Evolutionary conservation across 345 rosid genomes (phyloP).

Genomic region (Boechera stricta): DNA sequence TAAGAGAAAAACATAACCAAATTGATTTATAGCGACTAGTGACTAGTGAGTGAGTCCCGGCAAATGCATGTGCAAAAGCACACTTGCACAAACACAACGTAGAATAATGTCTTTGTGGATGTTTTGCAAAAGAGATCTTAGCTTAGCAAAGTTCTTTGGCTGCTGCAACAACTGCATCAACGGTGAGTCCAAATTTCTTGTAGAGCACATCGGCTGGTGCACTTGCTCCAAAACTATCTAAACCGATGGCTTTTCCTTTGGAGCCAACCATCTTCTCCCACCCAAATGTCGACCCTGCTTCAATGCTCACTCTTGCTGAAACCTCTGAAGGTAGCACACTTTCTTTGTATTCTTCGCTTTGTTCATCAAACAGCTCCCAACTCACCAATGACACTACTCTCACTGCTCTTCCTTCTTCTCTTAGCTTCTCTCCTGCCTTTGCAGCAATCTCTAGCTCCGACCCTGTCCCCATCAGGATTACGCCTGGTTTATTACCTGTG

Average conservation of each 20-base stretch:
- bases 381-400: conserved; percentile 88
- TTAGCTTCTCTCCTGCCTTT: conserved; percentile 75
- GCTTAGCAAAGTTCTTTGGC: conserved; percentile 57
- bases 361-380: conserved; percentile 82
- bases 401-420: conserved; percentile 84
- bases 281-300: conserved; percentile 83
- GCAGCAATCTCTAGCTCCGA: conserved; percentile 88
- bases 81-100: not conserved
- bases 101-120: not conserved
- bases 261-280: conserved; percentile 75
- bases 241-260: conserved; percentile 76
- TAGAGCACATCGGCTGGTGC: conserved; percentile 79
- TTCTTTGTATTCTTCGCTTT: conserved; percentile 72
- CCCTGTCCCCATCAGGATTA: conserved; percentile 87
- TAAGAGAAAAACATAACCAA: not conserved
- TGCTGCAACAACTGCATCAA: conserved; percentile 69
- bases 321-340: conserved; percentile 70
- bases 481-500: conserved; percentile 74
- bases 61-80: not conserved
- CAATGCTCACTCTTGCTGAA: conserved; percentile 79
- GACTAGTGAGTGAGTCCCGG: not conserved
- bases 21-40: not conserved
- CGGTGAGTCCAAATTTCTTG: conserved; percentile 75
- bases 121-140: not conserved
- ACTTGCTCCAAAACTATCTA: conserved; percentile 87